phyloP scores from a whole-genome alignment of 225 moss, liverwort and hornwort genomes.

The Bryum argenteum region DNA sequence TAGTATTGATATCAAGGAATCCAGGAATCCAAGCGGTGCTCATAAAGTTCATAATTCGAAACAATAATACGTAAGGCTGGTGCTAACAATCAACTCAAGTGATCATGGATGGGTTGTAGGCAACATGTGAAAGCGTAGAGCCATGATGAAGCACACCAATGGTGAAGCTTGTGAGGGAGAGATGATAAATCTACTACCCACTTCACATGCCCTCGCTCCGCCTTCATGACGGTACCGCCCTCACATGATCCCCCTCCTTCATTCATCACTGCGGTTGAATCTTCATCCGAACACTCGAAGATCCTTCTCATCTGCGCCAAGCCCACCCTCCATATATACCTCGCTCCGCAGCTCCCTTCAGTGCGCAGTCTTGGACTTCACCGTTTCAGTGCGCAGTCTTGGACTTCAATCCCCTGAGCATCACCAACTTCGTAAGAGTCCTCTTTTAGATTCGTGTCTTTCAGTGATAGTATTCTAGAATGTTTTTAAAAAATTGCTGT shows the following conservation, averaged over 20 bases:
- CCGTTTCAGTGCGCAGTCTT: constrained; percentile 24
- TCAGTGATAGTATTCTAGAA: background rate
- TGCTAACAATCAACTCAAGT: background rate
- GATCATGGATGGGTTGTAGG: constrained; percentile 1
- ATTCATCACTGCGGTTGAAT: constrained; percentile 45
- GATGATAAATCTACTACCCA: constrained; percentile 46
- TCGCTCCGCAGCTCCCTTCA: background rate
- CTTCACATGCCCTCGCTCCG: constrained; percentile 28
- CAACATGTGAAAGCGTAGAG: constrained; percentile 26
- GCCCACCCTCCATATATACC: constrained; percentile 1
- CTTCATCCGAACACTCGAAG: constrained; percentile 17
- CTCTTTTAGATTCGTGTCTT: background rate
- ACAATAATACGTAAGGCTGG: too few species aligned
- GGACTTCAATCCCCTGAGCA: constrained; percentile 6
- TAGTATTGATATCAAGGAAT: too few species aligned
- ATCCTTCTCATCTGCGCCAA: constrained; percentile 17
- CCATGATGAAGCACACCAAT: constrained; percentile 44
- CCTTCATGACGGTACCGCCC: constrained; percentile 27
- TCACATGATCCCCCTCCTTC: constrained; percentile 34
- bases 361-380: constrained; percentile 32
- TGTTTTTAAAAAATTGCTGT: background rate
- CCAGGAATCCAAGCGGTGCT: too few species aligned
- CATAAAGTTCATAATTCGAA: too few species aligned
- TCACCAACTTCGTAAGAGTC: constrained; percentile 8
- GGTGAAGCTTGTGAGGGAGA: constrained; percentile 49